Evolutionary conservation across 2,329 filamentous ascomycete species (phyloP).

Genomic region (Byssochlamys sp.): DNA sequence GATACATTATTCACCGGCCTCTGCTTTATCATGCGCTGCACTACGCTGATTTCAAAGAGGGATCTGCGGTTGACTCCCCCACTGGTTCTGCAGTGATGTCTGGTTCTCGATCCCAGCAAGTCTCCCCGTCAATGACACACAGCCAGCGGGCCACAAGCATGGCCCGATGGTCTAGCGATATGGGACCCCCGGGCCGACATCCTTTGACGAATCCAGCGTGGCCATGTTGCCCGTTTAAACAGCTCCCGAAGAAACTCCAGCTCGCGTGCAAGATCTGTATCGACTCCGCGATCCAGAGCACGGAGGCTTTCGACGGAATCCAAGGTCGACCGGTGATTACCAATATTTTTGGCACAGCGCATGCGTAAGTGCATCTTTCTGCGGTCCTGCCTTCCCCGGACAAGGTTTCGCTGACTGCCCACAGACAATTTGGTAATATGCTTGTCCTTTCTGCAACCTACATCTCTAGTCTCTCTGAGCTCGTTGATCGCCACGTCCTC

Average conservation of each 20-base stretch:
- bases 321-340: constrained; percentile 67
- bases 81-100: constrained; percentile 16
- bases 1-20: constrained; percentile 79
- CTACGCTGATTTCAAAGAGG: constrained; percentile 23
- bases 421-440: constrained; percentile 91
- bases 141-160: constrained; percentile 20
- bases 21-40: constrained; percentile 57
- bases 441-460: constrained; percentile 78
- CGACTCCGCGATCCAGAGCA: constrained; percentile 71
- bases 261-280: constrained; percentile 54
- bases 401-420: constrained; percentile 13
- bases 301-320: constrained; percentile 64
- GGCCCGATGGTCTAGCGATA: constrained; percentile 24
- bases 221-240: constrained; percentile 19
- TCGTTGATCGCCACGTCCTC: constrained; percentile 50
- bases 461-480: constrained; percentile 53
- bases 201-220: neutral
- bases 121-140: constrained; percentile 26
- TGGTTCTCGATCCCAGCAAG: constrained; percentile 23
- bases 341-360: constrained; percentile 91
- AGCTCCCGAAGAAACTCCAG: constrained; percentile 41
- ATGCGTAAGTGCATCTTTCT: constrained; percentile 65
- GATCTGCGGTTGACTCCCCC: constrained; percentile 22
- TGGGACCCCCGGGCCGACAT: constrained; percentile 20
- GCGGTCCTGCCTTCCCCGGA: constrained; percentile 13